Percentiles rank a stretch among this genome's conserved stretches.
phyloP scores from a whole-genome alignment of 768 basidiomycete genomes.

The Pilatotrama ljubarskyi region DNA sequence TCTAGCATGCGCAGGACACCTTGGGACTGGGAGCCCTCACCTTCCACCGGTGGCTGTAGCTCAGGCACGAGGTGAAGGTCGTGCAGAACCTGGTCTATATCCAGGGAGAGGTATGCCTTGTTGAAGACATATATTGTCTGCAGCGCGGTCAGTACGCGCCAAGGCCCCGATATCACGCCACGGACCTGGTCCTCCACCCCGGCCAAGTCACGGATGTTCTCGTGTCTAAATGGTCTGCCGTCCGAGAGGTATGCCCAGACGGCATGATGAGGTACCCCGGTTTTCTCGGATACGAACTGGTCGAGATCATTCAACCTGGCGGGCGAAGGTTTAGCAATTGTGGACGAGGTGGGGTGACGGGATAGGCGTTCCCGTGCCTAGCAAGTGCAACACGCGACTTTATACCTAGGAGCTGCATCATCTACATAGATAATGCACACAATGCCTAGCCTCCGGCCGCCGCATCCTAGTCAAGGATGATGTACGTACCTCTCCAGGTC shows the following conservation, averaged over 20 bases:
- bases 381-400: too few species aligned
- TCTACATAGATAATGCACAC: background rate
- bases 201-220: conserved; percentile 75
- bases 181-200: conserved; percentile 74
- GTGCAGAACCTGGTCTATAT: conserved; percentile 63
- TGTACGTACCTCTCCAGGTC: conserved; percentile 70
- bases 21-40: conserved; percentile 35
- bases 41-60: conserved; percentile 71
- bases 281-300: conserved; percentile 67
- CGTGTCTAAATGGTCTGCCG: conserved; percentile 67
- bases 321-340: background rate
- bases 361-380: background rate
- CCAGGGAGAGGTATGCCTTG: conserved; percentile 73
- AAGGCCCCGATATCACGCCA: background rate
- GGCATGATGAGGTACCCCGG: conserved; percentile 66
- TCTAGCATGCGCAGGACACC: background rate
- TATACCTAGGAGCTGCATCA: too few species aligned
- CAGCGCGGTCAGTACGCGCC: background rate
- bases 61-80: conserved; percentile 61
- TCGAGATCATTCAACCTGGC: conserved; percentile 68
- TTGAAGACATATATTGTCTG: conserved; percentile 84
- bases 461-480: background rate
- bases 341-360: background rate
- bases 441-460: background rate
- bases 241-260: conserved; percentile 80